Evolutionary conservation across 1,139 yeast genomes (phyloP), one percentile per base, ranked within the genome.

Genomic region (Debaryomyces singareniensis): DNA sequence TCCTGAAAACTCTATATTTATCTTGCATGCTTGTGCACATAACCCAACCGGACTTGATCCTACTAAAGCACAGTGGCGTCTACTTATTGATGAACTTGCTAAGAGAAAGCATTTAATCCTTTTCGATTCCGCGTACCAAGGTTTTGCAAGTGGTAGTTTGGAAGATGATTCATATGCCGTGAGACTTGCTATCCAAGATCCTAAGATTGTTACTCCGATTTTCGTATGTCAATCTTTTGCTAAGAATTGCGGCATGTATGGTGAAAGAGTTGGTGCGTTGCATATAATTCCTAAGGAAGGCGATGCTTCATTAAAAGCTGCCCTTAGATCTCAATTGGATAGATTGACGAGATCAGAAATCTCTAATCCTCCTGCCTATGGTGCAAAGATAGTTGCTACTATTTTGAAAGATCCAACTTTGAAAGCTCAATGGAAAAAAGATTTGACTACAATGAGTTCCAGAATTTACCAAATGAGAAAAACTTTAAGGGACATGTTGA

Each of bases 211-310:
- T 13, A 43, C 61, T 12, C 91, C 91, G 29, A 61, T 80, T 31
- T 43, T 81, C 18, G 73, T 91, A 36, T 84, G 95, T 59, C 98
- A 91, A 65, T 86, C 96, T n/a, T 91, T 91, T 60, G 96, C 97
- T 33, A 91, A 91, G 61, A 91, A 91, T 62, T 82, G 84, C 57
- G 98, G 98, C 43, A 82, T 91, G 78, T 91, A 91, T 55, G 98
- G 98, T 54, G 97, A 91, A 66, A 82, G 98, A 65, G 89, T 81
- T 28, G 98, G 98, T 40, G 94, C 95, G 13, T 74, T 91, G 55
- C 95, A 86, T 53, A 53, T 85, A 20, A 69, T 85, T 35, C 53
- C 78, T 16, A 71, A 75, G 30, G 61, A 63, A 32, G 50, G 51
- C 13, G 65, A 59, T 40, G 55, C 53, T 10, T 46, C 45, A 3